phyloP scores from a whole-genome alignment of 2,329 filamentous ascomycete genomes.

The Xenoacremonium recifei region DNA sequence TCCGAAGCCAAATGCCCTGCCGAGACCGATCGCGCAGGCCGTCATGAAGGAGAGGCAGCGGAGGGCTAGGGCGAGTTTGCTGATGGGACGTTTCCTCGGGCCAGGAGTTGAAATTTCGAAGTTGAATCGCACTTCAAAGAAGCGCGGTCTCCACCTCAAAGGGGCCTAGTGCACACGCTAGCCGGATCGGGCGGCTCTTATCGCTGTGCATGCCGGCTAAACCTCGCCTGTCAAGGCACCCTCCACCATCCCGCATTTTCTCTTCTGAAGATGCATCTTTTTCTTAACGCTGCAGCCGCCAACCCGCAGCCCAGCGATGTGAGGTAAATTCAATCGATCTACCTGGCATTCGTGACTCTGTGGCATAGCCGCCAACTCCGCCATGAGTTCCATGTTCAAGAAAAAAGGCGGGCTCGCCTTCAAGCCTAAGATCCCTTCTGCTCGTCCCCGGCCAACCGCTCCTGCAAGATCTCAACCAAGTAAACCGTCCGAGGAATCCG shows the following conservation, averaged over 20 bases:
- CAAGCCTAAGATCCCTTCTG: conserved; percentile 65
- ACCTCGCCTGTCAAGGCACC: conserved; percentile 22
- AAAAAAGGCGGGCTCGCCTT: conserved; percentile 63
- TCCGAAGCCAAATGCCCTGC: conserved; percentile 35
- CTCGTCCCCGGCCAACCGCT: conserved; percentile 49
- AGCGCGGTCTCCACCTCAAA: conserved; percentile 34
- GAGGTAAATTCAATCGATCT: conserved; percentile 6
- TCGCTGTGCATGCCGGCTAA: conserved; percentile 35
- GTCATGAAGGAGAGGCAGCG: conserved; percentile 35
- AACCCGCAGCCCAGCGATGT: conserved; percentile 15
- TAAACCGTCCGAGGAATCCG: conserved; percentile 17
- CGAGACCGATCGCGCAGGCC: conserved; percentile 29
- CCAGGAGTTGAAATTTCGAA: conserved; percentile 46
- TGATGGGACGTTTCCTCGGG: conserved; percentile 33
- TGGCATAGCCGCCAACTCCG: conserved; percentile 23
- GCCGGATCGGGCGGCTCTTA: conserved; percentile 30
- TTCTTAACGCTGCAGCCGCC: conserved; percentile 11
- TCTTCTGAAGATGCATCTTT: conserved; percentile 16
- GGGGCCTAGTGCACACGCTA: conserved; percentile 35
- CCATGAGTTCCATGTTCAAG: conserved; percentile 68
- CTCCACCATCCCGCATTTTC: conserved; percentile 29
- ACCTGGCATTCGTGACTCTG: neutral
- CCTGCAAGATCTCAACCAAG: conserved; percentile 29
- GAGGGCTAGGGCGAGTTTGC: conserved; percentile 29
- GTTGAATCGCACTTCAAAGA: conserved; percentile 41